These are phyloP conservation scores for Leishmania mexicana DNA, from an alignment of 208 protist species.

Conservation along the genomic window DNA sequence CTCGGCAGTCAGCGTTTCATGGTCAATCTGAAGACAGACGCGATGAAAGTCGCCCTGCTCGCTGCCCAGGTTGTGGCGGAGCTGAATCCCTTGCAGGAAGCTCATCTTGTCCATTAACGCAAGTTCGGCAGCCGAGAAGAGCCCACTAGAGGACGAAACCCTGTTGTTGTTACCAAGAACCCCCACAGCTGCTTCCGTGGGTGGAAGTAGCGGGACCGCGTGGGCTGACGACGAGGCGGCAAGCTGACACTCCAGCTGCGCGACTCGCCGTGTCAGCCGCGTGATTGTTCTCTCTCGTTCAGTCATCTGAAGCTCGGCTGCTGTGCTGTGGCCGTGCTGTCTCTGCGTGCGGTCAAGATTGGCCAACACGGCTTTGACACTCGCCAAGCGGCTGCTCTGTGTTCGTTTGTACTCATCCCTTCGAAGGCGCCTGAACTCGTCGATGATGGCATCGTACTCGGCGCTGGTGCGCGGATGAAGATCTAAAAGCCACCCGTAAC, in stretches of 20 bases:
- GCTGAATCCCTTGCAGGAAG: constrained; percentile 21
- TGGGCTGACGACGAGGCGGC: constrained; percentile 4
- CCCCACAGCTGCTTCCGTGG: not conserved
- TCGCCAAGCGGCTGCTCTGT: not conserved
- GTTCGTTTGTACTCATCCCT: constrained; percentile 5
- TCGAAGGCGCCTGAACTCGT: constrained; percentile 39
- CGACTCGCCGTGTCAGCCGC: constrained; percentile 25
- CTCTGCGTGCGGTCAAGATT: constrained; percentile 2
- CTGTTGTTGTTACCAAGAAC: not conserved
- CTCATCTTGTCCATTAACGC: constrained; percentile 19
- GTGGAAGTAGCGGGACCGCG: constrained; percentile 13
- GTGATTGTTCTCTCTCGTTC: constrained; percentile 26
- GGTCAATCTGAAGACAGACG: constrained; percentile 31
- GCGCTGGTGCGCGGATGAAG: constrained; percentile 34
- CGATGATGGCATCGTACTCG: constrained; percentile 57
- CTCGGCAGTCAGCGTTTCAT: constrained; percentile 22
- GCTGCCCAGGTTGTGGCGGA: constrained; percentile 22
- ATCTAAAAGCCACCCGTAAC: constrained; percentile 79
- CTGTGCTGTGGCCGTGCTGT: not conserved
- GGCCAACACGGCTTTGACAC: constrained; percentile 1
- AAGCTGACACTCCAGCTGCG: constrained; percentile 24
- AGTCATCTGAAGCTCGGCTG: constrained; percentile 11
- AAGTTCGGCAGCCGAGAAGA: constrained; percentile 32
- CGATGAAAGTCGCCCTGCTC: constrained; percentile 5
- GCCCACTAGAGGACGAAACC: not conserved